These are phyloP conservation scores for Nicotiana noctiflora DNA, from an alignment of 257 asterid genomes.

Conservation along the genomic window DNA sequence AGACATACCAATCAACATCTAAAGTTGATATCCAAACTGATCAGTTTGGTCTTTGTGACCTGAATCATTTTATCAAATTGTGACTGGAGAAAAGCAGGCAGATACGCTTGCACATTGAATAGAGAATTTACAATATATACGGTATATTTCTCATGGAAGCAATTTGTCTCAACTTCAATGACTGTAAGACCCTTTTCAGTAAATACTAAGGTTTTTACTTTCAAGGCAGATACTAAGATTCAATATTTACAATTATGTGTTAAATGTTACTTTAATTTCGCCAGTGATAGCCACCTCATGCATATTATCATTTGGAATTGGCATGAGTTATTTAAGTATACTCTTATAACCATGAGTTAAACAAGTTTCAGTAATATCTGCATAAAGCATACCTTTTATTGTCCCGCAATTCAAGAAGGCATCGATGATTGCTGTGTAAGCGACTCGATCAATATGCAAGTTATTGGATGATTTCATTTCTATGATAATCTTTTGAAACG, in stretches of 20 bases:
- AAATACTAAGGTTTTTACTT: background rate
- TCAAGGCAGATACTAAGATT: background rate
- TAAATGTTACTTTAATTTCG: background rate
- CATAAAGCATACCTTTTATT: conserved; percentile 37
- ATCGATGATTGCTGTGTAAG: conserved; percentile 50
- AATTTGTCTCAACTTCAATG: background rate
- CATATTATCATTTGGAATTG: background rate
- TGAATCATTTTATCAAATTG: background rate
- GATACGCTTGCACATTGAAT: background rate
- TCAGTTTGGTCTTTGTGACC: background rate
- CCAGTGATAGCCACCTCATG: background rate
- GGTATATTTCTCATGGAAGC: background rate
- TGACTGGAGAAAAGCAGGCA: background rate
- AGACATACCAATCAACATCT: background rate
- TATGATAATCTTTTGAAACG: conserved; percentile 33
- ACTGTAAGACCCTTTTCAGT: background rate
- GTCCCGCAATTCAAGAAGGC: conserved; percentile 57
- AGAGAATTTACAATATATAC: background rate
- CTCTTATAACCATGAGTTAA: background rate
- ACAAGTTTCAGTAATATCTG: background rate
- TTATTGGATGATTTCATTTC: conserved; percentile 49
- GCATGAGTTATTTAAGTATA: background rate
- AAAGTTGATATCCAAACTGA: background rate
- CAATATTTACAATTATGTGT: background rate
- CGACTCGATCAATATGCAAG: conserved; percentile 55